Base-by-base conservation (phyloP, 495 filamentous ascomycete genomes). In the Aspergillus ellipticus region DNA sequence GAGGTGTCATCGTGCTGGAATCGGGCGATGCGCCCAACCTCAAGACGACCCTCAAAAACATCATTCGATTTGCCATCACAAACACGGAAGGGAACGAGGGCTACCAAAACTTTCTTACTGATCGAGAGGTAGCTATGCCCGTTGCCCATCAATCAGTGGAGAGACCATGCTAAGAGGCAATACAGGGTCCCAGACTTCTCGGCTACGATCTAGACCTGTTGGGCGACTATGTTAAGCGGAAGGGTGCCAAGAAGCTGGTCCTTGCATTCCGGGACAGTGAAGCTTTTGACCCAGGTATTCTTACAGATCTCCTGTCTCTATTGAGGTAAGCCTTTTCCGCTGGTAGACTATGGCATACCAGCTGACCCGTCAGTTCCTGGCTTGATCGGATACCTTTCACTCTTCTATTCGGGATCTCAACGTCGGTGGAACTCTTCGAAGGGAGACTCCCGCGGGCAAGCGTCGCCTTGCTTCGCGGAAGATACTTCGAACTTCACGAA, bases 181-280 rank as follows among this genome's bases (percentile, higher is more conserved):
- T n/a, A 3, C 62, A 88, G 82, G 84, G 83, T 1, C 80, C 82
- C 28, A 87, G 85, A 72, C 81, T 90, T 46, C 79, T 97, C n/a
- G 88, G 88, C 58, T 97, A 97, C 64, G 95, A 97, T 65, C 77
- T 97, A 11, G 86, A 93, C 60, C 80, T 89, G n/a, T 77, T 98
- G 7, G 72, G 86, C 53, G 82, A 85, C 26, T 83, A 83, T 63
- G 77, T 90, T 13, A 75, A 76, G 42, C 72, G 72, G 49, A 77
- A 82, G 41, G 66, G 72, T 8, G 79, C 80, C 22, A 73, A 80
- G 31, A 83, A 85, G 54, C 76, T 96, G 28, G 76, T 93, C 7
- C 67, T 98, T 19, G 85, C 87, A 13, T 85, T 98, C 49, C 85
- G 89, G 63, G 95, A 97, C 66, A 95, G 89, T 56, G 95, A 98